These are phyloP conservation scores for Kluyveromyces sp. DNA, from an alignment of 1,139 yeast genomes.

Conservation along the genomic window DNA sequence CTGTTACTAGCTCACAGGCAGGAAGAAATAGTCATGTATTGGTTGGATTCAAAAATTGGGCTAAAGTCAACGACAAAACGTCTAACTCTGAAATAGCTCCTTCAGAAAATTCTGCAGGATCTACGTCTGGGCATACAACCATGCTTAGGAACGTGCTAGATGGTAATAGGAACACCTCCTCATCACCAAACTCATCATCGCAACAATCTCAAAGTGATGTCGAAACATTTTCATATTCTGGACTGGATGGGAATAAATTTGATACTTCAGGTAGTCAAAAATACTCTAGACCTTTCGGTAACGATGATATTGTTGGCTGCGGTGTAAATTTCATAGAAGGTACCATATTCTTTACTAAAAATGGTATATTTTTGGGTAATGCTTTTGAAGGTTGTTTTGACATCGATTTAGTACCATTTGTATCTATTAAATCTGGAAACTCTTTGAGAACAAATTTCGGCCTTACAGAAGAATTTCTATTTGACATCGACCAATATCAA, in stretches of 20 bases:
- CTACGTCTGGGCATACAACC: constrained; percentile 7
- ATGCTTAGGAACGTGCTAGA: constrained; percentile 9
- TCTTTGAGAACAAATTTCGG: constrained; percentile 68
- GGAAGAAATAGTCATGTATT: constrained; percentile 36
- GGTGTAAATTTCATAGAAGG: constrained; percentile 67
- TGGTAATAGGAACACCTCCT: constrained; percentile 4
- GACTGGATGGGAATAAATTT: constrained; percentile 47
- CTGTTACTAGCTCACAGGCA: constrained; percentile 32
- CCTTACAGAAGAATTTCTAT: constrained; percentile 46
- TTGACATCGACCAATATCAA: constrained; percentile 64
- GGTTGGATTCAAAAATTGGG: constrained; percentile 34
- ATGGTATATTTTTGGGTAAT: constrained; percentile 57
- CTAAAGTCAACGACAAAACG: constrained; percentile 8
- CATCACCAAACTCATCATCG: constrained; percentile 3
- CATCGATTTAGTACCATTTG: constrained; percentile 38
- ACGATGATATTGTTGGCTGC: constrained; percentile 69
- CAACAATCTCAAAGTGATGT: constrained; percentile 10
- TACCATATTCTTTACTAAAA: constrained; percentile 69
- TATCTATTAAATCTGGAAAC: constrained; percentile 45
- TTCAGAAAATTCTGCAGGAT: constrained; percentile 6
- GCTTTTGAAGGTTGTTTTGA: constrained; percentile 42
- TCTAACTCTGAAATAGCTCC: constrained; percentile 15
- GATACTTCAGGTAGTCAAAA: constrained; percentile 32
- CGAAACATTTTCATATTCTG: constrained; percentile 50
- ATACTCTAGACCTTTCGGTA: constrained; percentile 42